Evolutionary conservation across 345 rosid genomes (phyloP), one percentile per base, ranked within the genome.

Genomic region (Murraya koenigii): DNA sequence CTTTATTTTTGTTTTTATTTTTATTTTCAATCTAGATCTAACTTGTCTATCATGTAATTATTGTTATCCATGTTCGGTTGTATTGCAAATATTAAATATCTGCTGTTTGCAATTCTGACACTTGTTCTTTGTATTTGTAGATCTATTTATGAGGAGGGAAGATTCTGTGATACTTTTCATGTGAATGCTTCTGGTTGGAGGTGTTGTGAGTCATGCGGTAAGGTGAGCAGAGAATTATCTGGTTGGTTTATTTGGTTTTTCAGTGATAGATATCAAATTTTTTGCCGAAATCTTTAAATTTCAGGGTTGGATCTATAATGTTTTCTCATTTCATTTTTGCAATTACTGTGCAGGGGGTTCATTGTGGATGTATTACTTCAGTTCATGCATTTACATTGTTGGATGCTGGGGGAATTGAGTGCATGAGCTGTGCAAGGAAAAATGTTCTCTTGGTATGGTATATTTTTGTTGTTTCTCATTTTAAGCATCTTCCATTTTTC

Each of bases 371-470:
- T 82, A 90, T 96, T 75, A 94, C 88, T 75, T 94, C 99, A 49
- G 79, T 72, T 44, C 71, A 86, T 77, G 77, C 86, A 74, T 92
- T 84, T 84, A 71, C 75, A 14, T 73, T 92, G 82, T 83, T 96
- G 90, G 97, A 94, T 88, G 92, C 91, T 83, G 99, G 99, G 80
- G 99, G 99, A 75, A 85, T 94, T 75, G 94, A 89, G 82, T 97
- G 99, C 81, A 30, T 86, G 81, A 70, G 88, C 30, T 97, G 99
- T 84, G 85, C 89, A 67, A 91, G 89, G 79, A 93, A 89, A 76
- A 91, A 84, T 81, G 68, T 81, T 75, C 61, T 82, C 78, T 64
- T 77, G 94, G 99, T 97, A 85, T 87, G 90, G 41, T 73, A 72
- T 66, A 39, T 60, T 78, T 75, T 78, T 28, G 69, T 47, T 77